phyloP scores from a whole-genome alignment of 768 basidiomycete genomes.

The Rhodotorula sphaerocarpa region DNA sequence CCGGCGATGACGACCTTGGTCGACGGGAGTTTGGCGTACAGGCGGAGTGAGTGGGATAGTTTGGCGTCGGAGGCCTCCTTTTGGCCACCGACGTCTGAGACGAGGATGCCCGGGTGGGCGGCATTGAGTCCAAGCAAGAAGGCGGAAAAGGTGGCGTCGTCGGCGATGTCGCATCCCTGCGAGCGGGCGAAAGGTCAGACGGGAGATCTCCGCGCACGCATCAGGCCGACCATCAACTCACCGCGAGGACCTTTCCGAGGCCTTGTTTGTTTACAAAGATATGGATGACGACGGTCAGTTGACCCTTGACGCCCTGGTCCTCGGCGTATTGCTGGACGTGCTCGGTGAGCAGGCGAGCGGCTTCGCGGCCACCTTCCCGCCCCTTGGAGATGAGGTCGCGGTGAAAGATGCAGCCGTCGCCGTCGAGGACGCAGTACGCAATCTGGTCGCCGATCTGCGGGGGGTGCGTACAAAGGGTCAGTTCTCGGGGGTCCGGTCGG shows the following conservation, averaged over 20 bases:
- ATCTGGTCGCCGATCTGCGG: conserved; percentile 10
- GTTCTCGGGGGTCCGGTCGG: neutral
- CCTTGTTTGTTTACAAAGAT: conserved; percentile 20
- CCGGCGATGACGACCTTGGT: conserved; percentile 33
- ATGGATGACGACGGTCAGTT: conserved; percentile 10
- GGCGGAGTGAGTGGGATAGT: conserved; percentile 8
- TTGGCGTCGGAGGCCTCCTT: conserved; percentile 33
- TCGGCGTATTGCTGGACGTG: conserved; percentile 17
- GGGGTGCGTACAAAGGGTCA: neutral
- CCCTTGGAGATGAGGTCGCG: conserved; percentile 18
- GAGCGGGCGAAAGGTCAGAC: neutral
- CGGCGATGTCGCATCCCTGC: conserved; percentile 19
- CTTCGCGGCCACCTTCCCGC: conserved; percentile 26
- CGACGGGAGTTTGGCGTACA: conserved; percentile 17
- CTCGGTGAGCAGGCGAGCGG: conserved; percentile 10
- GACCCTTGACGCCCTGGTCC: neutral
- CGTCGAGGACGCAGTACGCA: conserved; percentile 25
- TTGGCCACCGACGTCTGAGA: conserved; percentile 26
- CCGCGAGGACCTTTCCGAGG: neutral
- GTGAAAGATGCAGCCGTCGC: conserved; percentile 31
- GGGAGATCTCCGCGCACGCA: neutral
- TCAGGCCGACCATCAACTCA: neutral
- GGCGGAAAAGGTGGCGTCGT: conserved; percentile 6
- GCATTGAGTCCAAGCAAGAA: conserved; percentile 27
- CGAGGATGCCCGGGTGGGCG: conserved; percentile 21